Percentiles rank a stretch among this genome's conserved stretches.
These are phyloP conservation scores for Citrullus colocynthis DNA, from an alignment of 306 rosid species.

Conservation along the genomic window DNA sequence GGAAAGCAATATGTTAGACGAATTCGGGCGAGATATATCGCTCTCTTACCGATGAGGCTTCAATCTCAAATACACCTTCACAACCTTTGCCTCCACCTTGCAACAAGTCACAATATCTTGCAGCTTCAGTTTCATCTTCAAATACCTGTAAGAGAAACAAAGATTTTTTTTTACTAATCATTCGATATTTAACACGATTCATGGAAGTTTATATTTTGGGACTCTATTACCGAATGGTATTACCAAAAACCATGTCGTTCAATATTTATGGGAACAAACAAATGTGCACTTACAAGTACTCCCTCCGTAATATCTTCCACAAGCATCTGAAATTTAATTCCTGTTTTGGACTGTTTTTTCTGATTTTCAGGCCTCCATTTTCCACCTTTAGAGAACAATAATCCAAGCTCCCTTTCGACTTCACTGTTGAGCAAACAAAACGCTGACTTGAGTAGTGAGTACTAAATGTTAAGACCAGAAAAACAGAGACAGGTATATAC, in stretches of 20 bases:
- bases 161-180: not conserved
- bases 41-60: conserved; percentile 80
- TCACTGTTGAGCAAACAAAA: conserved; percentile 43
- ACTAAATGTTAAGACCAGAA: not conserved
- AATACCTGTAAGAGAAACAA: conserved; percentile 38
- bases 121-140: conserved; percentile 93
- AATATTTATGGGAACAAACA: not conserved
- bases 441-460: not conserved
- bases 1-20: not conserved
- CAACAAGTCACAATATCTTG: conserved; percentile 72
- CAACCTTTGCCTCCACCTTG: conserved; percentile 91
- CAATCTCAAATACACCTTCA: conserved; percentile 96
- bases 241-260: not conserved
- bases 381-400: conserved; percentile 74
- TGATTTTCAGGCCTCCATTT: conserved; percentile 59
- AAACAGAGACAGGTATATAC: conserved; percentile 21
- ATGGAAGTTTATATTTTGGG: not conserved
- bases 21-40: conserved; percentile 4
- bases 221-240: not conserved
- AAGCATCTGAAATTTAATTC: conserved; percentile 79
- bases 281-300: conserved; percentile 52
- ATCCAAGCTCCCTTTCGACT: conserved; percentile 85
- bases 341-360: conserved; percentile 45
- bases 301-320: conserved; percentile 98
- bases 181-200: not conserved